These are phyloP conservation scores for Guillardia theta DNA, from an alignment of 78 protist genomes.

Conservation along the genomic window DNA sequence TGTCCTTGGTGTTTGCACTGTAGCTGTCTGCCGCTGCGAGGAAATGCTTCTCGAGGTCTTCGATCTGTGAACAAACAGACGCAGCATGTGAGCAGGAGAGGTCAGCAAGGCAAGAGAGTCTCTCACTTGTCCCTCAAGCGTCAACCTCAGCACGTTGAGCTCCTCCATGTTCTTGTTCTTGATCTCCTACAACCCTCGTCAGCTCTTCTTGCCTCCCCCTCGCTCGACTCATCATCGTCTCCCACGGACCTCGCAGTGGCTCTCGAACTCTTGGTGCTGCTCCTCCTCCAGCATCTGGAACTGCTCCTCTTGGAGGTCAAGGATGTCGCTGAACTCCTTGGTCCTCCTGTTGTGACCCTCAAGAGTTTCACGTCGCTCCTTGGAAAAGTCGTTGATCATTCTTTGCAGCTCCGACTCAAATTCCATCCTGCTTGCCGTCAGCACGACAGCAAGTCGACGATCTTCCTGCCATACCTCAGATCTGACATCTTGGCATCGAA, in stretches of 20 bases:
- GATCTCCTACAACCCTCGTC: constrained; percentile 23
- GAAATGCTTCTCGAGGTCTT: constrained; percentile 45
- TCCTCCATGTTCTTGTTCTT: constrained; percentile 29
- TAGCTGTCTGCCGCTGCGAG: constrained; percentile 45
- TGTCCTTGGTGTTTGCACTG: neutral
- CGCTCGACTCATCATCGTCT: neutral
- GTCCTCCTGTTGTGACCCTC: constrained; percentile 27
- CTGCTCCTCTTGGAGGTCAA: neutral
- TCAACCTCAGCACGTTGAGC: neutral
- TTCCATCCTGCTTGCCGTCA: neutral
- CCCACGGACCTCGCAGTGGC: neutral
- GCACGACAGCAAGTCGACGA: too few species aligned
- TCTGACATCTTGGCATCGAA: neutral
- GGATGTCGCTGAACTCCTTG: neutral
- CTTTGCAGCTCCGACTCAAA: constrained; percentile 38
- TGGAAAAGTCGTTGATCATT: constrained; percentile 16
- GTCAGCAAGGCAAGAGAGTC: neutral
- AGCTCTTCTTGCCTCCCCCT: neutral
- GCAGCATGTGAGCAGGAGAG: neutral
- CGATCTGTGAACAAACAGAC: neutral
- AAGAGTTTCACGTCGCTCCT: constrained; percentile 21
- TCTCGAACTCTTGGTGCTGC: neutral
- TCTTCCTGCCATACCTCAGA: constrained; percentile 28
- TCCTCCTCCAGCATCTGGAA: neutral
- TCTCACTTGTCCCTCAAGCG: constrained; percentile 42